These are phyloP conservation scores for Talaromyces nanjingensis DNA, from an alignment of 495 filamentous ascomycete genomes.

Conservation along the genomic window DNA sequence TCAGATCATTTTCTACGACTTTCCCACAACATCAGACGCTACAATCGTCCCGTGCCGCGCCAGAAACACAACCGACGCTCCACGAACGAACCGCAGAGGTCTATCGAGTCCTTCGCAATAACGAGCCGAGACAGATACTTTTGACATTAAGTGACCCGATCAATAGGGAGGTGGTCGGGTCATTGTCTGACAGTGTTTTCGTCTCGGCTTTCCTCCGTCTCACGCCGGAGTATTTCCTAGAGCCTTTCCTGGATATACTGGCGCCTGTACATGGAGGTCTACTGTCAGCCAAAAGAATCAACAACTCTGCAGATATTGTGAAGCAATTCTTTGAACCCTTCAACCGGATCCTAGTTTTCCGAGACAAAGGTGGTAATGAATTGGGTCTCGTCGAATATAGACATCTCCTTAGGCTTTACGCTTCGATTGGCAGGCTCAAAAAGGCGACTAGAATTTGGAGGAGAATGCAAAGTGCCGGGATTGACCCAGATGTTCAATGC, in stretches of 20 bases:
- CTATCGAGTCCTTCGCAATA: neutral
- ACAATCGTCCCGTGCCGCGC: neutral
- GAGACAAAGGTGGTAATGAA: conserved; percentile 18
- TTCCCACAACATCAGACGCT: neutral
- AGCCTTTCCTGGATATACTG: conserved; percentile 44
- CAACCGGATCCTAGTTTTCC: conserved; percentile 15
- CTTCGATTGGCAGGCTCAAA: conserved; percentile 35
- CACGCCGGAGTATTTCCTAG: conserved; percentile 35
- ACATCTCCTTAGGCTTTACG: conserved; percentile 49
- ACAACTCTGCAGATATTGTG: conserved; percentile 25
- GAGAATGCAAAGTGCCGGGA: conserved; percentile 27
- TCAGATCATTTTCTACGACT: neutral
- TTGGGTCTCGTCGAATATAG: conserved; percentile 45
- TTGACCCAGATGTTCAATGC: conserved; percentile 43
- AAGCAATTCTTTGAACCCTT: conserved; percentile 37
- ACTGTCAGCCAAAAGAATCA: conserved; percentile 19
- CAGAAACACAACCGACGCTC: neutral
- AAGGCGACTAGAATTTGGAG: conserved; percentile 48
- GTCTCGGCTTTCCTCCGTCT: conserved; percentile 31
- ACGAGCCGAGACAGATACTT: neutral
- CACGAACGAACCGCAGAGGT: neutral
- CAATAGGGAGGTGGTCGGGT: conserved; percentile 12
- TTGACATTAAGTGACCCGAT: neutral
- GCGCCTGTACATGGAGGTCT: conserved; percentile 36
- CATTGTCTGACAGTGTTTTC: conserved; percentile 28